Conservation (phyloP, 139 green algal species). For the Coelastrella sp. region DNA sequence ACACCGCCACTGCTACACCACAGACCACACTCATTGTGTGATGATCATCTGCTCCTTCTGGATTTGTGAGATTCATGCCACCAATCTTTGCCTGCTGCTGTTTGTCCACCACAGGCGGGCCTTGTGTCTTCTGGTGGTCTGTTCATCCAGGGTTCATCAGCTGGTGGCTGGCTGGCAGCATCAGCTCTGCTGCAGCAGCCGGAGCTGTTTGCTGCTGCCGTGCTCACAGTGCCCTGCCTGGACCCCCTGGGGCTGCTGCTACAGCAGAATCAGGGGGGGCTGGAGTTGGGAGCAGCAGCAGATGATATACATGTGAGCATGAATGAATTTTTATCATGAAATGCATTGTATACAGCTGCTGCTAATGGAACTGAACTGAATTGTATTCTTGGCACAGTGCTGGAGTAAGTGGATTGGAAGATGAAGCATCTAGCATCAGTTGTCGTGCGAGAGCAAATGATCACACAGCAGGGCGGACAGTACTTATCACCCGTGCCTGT, state of each 20-base stretch:
- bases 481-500: too few relatives aligned
- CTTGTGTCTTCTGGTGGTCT: not conserved
- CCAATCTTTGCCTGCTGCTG: not conserved
- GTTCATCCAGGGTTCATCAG: not conserved
- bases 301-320: not conserved
- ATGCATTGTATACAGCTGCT: too few relatives aligned
- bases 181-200: not conserved
- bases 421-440: too few relatives aligned
- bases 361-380: too few relatives aligned
- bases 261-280: not conserved
- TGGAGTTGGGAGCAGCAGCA: constrained; percentile 27
- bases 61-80: not conserved
- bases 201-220: not conserved
- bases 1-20: not conserved
- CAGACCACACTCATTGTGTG: not conserved
- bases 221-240: constrained; percentile 46
- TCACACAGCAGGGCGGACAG: too few relatives aligned
- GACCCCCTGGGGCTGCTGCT: constrained; percentile 41
- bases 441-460: too few relatives aligned
- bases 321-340: too few relatives aligned
- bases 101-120: constrained; percentile 17
- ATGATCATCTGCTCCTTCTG: not conserved
- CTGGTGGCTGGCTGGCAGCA: constrained; percentile 37
- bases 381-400: too few relatives aligned
- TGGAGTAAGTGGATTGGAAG: too few relatives aligned